Evolutionary conservation across 1,284 basidiomycete genomes (phyloP), one percentile per base, ranked within the genome.

Genomic region (Filobasidium uniguttulatum): DNA sequence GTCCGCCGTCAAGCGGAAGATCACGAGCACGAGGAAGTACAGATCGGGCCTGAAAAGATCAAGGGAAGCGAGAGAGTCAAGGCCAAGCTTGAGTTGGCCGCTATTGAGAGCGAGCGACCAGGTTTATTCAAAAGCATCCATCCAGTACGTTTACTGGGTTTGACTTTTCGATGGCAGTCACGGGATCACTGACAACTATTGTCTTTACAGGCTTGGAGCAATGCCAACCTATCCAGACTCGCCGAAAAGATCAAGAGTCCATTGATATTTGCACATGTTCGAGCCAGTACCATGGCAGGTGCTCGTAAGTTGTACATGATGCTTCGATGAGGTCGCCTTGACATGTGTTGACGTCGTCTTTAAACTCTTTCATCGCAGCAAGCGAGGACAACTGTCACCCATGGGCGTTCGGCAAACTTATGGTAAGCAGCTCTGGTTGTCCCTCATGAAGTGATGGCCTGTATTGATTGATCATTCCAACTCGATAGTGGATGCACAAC

Each of bases 51-150:
- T 59, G 85, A 89, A 59, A 81, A 87, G 62, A 19, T 43, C 17
- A 26, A 12, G 26, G 40, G 40, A 26, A 43, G 12, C 10, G 40
- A 43, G 5, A 26, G 26, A 26, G 40, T 43, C 40, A 43, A 43
- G 26, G 22, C 15, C 4, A 43, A 43, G 23, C 26, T 43, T 15
- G 40, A 43, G 22, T 26, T 43, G 14, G 40, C 40, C 15, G 26
- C 26, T 12, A 12, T 43, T 9, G 75, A 88, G 28, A 84, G 85
- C 40, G 78, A 75, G 55, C 80, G 87, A 59, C 91, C 91, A 8
- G 96, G 93, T 67, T 85, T 97, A 54, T 97, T 96, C 69, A 96
- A 90, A 46, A 86, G 85, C n/a, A 82, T 94, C 17, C 90, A 88
- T 4, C 91, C 88, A 4, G 87, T 88, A 53, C 59, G 76, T 67